Percentiles rank a stretch among this genome's conserved stretches.
phyloP scores from a whole-genome alignment of 768 basidiomycete species.

The Clavulina sp. region DNA sequence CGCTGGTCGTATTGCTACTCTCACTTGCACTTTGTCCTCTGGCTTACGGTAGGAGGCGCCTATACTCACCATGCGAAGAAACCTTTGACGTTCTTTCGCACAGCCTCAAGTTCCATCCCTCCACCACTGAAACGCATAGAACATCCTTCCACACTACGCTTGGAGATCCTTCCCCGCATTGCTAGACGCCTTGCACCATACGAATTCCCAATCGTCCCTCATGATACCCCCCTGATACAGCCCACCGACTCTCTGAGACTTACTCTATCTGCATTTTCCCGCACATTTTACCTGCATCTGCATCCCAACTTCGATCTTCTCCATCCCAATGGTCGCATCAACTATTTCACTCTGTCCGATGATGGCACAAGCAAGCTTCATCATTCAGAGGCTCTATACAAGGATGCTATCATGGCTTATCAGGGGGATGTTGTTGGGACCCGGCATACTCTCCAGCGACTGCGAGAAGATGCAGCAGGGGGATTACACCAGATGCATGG shows the following conservation, averaged over 20 bases:
- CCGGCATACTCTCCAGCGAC: slow-evolving; percentile 32
- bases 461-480: slow-evolving; percentile 47
- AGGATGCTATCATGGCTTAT: slow-evolving; percentile 48
- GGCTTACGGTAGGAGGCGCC: too few species aligned
- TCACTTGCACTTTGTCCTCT: too few species aligned
- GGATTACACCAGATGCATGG: slow-evolving; percentile 19
- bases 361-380: slow-evolving; percentile 34
- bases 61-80: too few species aligned
- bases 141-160: slow-evolving; percentile 32
- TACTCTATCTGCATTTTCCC: slow-evolving; percentile 44
- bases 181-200: slow-evolving; percentile 21
- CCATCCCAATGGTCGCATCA: slow-evolving; percentile 59
- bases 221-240: slow-evolving; percentile 31
- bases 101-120: slow-evolving; percentile 32
- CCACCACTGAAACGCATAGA: slow-evolving; percentile 32
- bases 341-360: slow-evolving; percentile 36
- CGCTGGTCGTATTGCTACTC: too few species aligned
- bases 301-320: slow-evolving; percentile 63
- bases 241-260: slow-evolving; percentile 58
- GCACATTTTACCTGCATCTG: slow-evolving; percentile 54
- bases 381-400: slow-evolving; percentile 42
- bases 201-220: slow-evolving; percentile 12
- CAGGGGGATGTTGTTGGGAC: slow-evolving; percentile 55
- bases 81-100: background rate
- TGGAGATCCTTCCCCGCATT: slow-evolving; percentile 39